Evolutionary conservation across 768 basidiomycete species (phyloP), one percentile per base, ranked within the genome.

Genomic region (Trametes elegans): DNA sequence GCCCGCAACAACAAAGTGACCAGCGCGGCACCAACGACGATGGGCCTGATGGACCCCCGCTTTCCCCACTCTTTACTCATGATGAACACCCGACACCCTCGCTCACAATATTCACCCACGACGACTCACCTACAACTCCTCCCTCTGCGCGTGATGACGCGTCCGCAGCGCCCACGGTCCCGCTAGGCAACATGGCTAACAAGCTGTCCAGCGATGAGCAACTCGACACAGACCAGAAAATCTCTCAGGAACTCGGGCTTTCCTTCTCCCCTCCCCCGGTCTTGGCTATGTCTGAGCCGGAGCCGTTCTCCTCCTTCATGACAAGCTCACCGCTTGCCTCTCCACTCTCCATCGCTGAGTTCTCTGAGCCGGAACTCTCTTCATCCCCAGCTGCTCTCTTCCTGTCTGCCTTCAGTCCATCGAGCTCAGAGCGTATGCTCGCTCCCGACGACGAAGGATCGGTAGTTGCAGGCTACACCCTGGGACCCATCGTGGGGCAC

Each of bases 331-430:
- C 55, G 3, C 29, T 53, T 8, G 18, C 40, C 18, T 58, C 57
- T 3, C 50, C 57, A 13, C 32, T 57, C 28, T 28, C 43, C 14
- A 29, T 40, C 28, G 29, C 41, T 32, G 31, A 47, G 19, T 24
- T 56, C 34, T 53, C 59, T 5, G 51, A 60, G 18, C 34, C 46
- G 13, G 59, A 61, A n/a, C 48, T 63, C 19, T 50, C 54, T 16
- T 55, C 74, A 14, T 91, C 89, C 1, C 87, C 88, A 1, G 88
- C 90, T 0, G 88, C 88, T 0, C 75, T 83, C 69, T 93, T 91
- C 61, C 74, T 91, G 27, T 80, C 88, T 13, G 74, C 81, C 10
- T 87, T 88, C 70, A 78, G 74, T 19, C 75, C 79, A 2, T 64
- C 76, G 0, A 57, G 63, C 0, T 42, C 59, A 2, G 52, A 59